phyloP scores from a whole-genome alignment of 1,284 basidiomycete genomes.

The Boletus hoseneyae region DNA sequence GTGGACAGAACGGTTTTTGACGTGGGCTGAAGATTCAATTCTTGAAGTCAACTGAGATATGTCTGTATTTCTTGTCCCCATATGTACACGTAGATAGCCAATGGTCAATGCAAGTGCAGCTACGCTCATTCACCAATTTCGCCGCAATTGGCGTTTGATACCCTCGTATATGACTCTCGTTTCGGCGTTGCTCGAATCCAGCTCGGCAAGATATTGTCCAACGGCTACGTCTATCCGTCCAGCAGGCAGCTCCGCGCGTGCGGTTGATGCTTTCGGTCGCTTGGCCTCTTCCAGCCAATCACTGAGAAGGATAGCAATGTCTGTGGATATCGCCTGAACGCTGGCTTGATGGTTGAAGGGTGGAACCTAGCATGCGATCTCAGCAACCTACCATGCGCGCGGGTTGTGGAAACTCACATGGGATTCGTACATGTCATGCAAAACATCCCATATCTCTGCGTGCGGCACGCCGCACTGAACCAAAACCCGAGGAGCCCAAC shows the following conservation, averaged over 20 bases:
- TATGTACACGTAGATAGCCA: constrained; percentile 23
- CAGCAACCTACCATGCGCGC: neutral
- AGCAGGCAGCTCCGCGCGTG: constrained; percentile 66
- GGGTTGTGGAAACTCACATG: constrained; percentile 50
- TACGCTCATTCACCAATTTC: constrained; percentile 51
- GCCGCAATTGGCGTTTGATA: constrained; percentile 63
- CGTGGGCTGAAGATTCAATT: constrained; percentile 74
- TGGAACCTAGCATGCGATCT: constrained; percentile 52
- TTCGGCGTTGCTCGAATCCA: constrained; percentile 55
- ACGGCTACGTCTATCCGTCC: constrained; percentile 66
- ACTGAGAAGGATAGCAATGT: constrained; percentile 69
- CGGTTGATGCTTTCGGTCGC: constrained; percentile 56
- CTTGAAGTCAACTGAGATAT: constrained; percentile 60
- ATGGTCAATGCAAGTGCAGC: constrained; percentile 2
- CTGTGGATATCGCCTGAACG: constrained; percentile 72
- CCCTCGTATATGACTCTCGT: constrained; percentile 63
- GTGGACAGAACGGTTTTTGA: constrained; percentile 55
- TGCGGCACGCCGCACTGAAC: constrained; percentile 75
- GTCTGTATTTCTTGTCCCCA: constrained; percentile 2
- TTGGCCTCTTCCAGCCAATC: constrained; percentile 76
- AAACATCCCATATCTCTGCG: constrained; percentile 77
- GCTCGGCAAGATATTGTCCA: constrained; percentile 67
- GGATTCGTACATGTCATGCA: constrained; percentile 85
- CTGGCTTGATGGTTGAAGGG: constrained; percentile 79
- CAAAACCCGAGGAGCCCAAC: constrained; percentile 80